Base-by-base conservation (phyloP, 2,329 filamentous ascomycete species). In the Xylaria multiplex region DNA sequence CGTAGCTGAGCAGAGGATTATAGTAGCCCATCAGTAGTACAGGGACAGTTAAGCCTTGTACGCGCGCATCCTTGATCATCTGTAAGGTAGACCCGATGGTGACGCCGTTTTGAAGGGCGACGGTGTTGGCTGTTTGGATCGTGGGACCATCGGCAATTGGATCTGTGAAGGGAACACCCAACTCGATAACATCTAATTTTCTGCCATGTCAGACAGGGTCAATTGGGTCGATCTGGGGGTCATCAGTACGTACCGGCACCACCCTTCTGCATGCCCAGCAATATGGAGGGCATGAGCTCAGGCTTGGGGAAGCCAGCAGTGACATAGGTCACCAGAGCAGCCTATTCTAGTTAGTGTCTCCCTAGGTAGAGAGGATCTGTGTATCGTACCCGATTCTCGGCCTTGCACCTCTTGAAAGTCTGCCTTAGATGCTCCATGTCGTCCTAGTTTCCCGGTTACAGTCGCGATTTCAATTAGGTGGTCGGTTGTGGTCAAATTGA, bases 1-100 rank as follows among this genome's bases (percentile, higher is more conserved):
- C 96, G 78, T 98, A 99, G 75, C 91, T 93, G 68, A 98, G 84
- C 68, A 98, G 85, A 1, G 96, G 96, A 83, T 99, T 99, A 83
- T 97, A 99, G 86, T 99, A 99, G 75, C 96, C 96, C 96, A 99
- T 99, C 71, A 99, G 87, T 76, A 99, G 82, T 48, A 99, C 88
- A 0, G 96, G 96, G 0, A 91, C 89, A 74, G 86, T 90, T 62
- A 98, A 84, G 48, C 96, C 96, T 68, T 86, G 86, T 72, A 86
- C 85, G 74, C 96, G 87, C 53, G 95, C 93, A 69, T 91, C 87
- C 73, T 91, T 90, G 67, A 97, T 91, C 85, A 97, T 95, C 75
- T 91, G 86, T 46, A 99, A 86, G 16, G 92, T 92, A 59, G 87
- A 89, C 71, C 87, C 84, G 69, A 97, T 91, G 11, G 91, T 97